These are phyloP conservation scores for Hypoxylon sp. DNA, from an alignment of 2,329 filamentous ascomycete genomes.

Conservation along the genomic window DNA sequence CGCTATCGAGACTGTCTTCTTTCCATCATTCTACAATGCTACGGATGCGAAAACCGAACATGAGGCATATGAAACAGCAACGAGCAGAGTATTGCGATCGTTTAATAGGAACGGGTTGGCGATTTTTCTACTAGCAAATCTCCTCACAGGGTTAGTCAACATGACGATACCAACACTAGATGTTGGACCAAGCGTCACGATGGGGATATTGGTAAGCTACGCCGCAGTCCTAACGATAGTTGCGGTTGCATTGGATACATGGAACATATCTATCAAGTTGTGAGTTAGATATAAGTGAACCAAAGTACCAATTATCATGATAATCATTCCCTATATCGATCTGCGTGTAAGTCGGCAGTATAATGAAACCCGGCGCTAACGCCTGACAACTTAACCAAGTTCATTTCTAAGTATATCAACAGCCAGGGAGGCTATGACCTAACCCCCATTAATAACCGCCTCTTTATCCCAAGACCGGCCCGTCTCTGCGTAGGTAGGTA, in stretches of 20 bases:
- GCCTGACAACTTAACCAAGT: neutral
- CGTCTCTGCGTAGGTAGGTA: neutral
- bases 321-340: neutral
- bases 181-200: constrained; percentile 73
- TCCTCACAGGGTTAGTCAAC: constrained; percentile 91
- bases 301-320: neutral
- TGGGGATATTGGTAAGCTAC: constrained; percentile 83
- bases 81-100: constrained; percentile 83
- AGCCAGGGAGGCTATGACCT: neutral
- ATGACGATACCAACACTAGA: constrained; percentile 87
- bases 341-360: neutral
- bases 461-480: neutral
- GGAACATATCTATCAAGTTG: constrained; percentile 79
- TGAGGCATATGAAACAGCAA: constrained; percentile 77
- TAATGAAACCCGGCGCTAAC: neutral
- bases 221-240: constrained; percentile 75
- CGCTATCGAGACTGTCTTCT: constrained; percentile 82
- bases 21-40: constrained; percentile 78
- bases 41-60: constrained; percentile 70
- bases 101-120: constrained; percentile 91
- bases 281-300: constrained; percentile 55
- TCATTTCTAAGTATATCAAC: neutral
- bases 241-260: constrained; percentile 76
- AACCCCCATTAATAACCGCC: neutral
- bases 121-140: constrained; percentile 88